phyloP scores from a whole-genome alignment of 257 asterid genomes.

The Solanum ossicruentum region DNA sequence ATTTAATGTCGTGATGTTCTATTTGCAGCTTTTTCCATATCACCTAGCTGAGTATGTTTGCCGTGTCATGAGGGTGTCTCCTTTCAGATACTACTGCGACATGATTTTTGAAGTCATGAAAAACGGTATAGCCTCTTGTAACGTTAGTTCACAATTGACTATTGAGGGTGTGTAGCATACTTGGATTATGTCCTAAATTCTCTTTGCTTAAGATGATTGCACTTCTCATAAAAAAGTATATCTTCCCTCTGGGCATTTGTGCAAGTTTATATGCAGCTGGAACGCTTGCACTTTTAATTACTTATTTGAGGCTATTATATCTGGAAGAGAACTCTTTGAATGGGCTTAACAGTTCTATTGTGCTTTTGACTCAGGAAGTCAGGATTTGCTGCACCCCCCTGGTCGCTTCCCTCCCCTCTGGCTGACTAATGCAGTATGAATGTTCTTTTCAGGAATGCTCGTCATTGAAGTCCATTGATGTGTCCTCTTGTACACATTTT shows the following conservation, averaged over 20 bases:
- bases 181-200: not conserved
- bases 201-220: not conserved
- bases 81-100: slow-evolving; percentile 96
- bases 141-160: not conserved
- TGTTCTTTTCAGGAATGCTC: not conserved
- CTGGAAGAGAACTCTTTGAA: not conserved
- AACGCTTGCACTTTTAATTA: not conserved
- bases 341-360: not conserved
- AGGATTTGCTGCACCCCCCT: not conserved
- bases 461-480: not conserved
- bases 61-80: slow-evolving; percentile 96
- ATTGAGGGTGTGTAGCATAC: not conserved
- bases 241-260: not conserved
- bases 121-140: slow-evolving; percentile 48
- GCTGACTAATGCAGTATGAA: not conserved
- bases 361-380: not conserved
- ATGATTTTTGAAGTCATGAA: slow-evolving; percentile 96
- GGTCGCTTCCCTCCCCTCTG: not conserved
- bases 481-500: not conserved
- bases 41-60: slow-evolving; percentile 96
- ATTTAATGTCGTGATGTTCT: not conserved
- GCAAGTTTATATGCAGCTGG: not conserved
- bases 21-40: slow-evolving; percentile 88
- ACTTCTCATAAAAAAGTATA: not conserved
- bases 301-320: not conserved